Percentiles rank a stretch among this genome's conserved stretches.
These are phyloP conservation scores for Luvunga scandens DNA, from an alignment of 345 rosid genomes.

Conservation along the genomic window DNA sequence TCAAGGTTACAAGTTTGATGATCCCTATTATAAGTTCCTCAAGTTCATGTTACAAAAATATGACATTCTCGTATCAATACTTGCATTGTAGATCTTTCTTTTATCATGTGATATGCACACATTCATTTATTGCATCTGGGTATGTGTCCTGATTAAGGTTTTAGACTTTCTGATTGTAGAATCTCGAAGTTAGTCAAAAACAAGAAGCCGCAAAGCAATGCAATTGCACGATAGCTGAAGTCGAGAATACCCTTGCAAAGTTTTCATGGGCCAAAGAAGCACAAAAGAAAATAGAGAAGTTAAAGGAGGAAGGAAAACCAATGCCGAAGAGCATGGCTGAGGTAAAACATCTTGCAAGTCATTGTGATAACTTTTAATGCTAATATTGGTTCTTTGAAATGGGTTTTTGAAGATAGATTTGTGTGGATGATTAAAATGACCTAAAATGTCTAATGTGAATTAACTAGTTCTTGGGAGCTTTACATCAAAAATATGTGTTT, in stretches of 20 bases:
- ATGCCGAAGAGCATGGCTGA: conserved; percentile 79
- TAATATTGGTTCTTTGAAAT: neutral
- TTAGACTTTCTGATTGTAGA: conserved; percentile 69
- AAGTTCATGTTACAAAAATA: neutral
- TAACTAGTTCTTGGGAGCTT: neutral
- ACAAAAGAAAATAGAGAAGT: conserved; percentile 57
- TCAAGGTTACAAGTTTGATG: neutral
- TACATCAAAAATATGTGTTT: neutral
- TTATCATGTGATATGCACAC: neutral
- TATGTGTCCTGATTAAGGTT: conserved; percentile 33
- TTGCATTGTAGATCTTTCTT: neutral
- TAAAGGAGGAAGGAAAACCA: conserved; percentile 82
- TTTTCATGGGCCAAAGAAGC: conserved; percentile 91
- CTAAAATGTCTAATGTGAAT: neutral
- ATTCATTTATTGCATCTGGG: conserved; percentile 5
- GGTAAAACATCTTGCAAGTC: conserved; percentile 40
- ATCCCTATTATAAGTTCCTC: neutral
- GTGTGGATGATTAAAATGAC: neutral
- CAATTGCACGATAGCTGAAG: conserved; percentile 73
- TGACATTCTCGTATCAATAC: neutral
- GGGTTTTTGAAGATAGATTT: neutral
- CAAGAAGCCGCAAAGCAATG: conserved; percentile 82
- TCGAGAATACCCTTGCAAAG: conserved; percentile 75
- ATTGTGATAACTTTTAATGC: neutral
- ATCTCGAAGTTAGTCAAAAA: conserved; percentile 71